Conservation (phyloP, 73 alveolate species). For the Uronychia setigera region DNA sequence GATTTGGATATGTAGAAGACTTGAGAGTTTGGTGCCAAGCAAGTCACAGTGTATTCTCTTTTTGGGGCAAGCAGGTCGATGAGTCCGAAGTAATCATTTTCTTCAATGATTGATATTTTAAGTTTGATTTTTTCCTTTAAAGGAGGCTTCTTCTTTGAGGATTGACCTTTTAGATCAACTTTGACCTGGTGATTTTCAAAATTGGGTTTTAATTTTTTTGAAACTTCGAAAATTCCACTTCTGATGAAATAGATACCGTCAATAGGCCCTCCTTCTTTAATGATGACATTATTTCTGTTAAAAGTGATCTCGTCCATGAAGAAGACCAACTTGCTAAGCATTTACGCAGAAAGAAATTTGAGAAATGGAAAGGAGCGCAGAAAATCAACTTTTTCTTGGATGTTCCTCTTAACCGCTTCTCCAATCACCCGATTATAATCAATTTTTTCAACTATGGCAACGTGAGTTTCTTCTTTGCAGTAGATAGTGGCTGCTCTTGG, state of each 20-base stretch:
- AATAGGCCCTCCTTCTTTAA: slow-evolving; percentile 45
- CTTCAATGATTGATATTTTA: background rate
- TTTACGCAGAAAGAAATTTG: slow-evolving; percentile 19
- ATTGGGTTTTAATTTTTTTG: background rate
- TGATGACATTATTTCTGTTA: slow-evolving; percentile 45
- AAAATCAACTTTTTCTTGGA: slow-evolving; percentile 50
- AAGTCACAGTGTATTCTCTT: background rate
- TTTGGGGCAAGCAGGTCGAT: background rate
- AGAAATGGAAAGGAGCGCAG: slow-evolving; percentile 43
- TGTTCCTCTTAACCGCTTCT: slow-evolving; percentile 35
- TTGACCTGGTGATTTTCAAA: background rate
- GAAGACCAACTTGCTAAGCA: slow-evolving; percentile 45
- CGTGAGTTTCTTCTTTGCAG: slow-evolving; percentile 28
- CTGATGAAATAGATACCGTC: slow-evolving; percentile 55
- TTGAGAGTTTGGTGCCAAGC: background rate
- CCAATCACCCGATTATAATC: slow-evolving; percentile 56
- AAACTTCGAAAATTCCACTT: slow-evolving; percentile 41
- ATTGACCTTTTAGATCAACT: background rate
- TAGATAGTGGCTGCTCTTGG: slow-evolving; percentile 63
- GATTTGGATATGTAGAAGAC: background rate
- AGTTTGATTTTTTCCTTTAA: background rate
- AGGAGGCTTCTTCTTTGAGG: background rate
- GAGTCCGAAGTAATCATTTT: background rate
- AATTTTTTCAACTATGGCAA: slow-evolving; percentile 50
- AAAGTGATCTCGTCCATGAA: slow-evolving; percentile 36